Evolutionary conservation across 306 rosid genomes (phyloP).

Genomic region (Benincasa hispida): DNA sequence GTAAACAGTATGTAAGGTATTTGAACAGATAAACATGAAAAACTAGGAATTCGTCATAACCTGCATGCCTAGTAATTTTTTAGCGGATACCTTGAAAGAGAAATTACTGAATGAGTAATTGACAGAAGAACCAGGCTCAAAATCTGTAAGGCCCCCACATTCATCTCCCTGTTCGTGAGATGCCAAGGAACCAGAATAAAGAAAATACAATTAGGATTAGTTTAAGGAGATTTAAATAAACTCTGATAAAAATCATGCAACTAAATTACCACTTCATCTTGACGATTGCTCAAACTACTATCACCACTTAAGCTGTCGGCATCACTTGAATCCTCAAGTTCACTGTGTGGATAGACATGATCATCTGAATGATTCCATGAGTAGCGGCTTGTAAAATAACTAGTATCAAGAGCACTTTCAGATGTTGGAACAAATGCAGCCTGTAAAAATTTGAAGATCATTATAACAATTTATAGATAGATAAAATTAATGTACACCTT

Average conservation of each 20-base stretch:
- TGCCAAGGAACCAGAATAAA: slow-evolving; percentile 24
- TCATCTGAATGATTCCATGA: slow-evolving; percentile 77
- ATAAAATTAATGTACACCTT: slow-evolving; percentile 3
- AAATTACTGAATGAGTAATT: slow-evolving; percentile 96
- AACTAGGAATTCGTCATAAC: background rate
- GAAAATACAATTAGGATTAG: background rate
- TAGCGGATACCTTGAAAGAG: slow-evolving; percentile 74
- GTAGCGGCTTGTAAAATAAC: slow-evolving; percentile 90
- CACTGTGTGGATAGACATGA: slow-evolving; percentile 52
- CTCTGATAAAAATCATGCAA: slow-evolving; percentile 2
- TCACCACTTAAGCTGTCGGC: slow-evolving; percentile 90
- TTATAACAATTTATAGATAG: background rate
- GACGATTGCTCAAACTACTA: slow-evolving; percentile 79
- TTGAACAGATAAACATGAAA: background rate
- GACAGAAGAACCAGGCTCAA: slow-evolving; percentile 65
- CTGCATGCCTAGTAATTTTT: background rate
- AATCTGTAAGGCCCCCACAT: slow-evolving; percentile 87
- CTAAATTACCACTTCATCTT: slow-evolving; percentile 82
- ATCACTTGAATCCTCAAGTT: slow-evolving; percentile 81
- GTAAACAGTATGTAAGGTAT: background rate
- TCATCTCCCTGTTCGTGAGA: slow-evolving; percentile 62
- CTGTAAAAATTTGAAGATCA: slow-evolving; percentile 30
- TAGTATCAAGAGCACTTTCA: slow-evolving; percentile 87
- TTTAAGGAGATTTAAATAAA: background rate
- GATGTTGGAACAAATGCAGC: slow-evolving; percentile 98